Conservation (phyloP, 2,329 filamentous ascomycete genomes). For the Fusarium udum region DNA sequence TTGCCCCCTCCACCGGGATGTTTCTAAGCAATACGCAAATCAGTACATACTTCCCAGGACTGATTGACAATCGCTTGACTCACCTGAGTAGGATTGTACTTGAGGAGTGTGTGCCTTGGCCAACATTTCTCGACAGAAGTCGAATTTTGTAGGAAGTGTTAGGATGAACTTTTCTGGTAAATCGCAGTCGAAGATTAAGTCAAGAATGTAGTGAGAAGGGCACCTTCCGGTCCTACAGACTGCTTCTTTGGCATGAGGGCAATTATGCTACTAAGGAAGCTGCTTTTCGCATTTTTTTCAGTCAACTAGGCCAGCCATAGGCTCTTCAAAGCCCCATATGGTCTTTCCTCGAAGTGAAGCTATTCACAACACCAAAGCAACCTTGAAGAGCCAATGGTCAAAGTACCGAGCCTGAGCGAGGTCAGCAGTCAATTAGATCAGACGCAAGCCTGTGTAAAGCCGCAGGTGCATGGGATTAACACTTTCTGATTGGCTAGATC, state of each 20-base stretch:
- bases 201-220: neutral
- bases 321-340: neutral
- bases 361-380: neutral
- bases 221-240: neutral
- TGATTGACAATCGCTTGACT: neutral
- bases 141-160: neutral
- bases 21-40: neutral
- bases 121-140: neutral
- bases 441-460: neutral
- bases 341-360: neutral
- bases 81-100: neutral
- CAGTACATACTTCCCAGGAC: neutral
- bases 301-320: neutral
- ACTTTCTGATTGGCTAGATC: neutral
- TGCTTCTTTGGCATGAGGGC: neutral
- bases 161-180: neutral
- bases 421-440: neutral
- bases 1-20: neutral
- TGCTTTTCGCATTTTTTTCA: neutral
- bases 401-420: neutral
- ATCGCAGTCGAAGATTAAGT: neutral
- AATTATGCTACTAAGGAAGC: neutral
- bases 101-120: neutral
- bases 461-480: neutral
- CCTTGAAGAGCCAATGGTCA: neutral